Evolutionary conservation across 2,329 filamentous ascomycete species (phyloP).

Genomic region (Westerdykella ornata): DNA sequence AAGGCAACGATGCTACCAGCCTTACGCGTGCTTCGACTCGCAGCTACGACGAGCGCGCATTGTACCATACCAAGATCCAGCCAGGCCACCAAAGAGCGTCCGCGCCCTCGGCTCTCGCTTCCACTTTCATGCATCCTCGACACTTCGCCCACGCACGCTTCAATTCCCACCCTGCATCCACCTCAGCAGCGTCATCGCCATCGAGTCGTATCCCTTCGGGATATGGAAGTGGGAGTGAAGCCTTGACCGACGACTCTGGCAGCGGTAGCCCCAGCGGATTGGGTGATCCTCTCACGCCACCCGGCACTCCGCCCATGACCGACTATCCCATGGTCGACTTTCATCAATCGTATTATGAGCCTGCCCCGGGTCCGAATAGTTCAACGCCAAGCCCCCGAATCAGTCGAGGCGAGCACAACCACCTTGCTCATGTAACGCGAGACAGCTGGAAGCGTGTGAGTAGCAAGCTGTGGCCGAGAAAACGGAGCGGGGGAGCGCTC

Average conservation of each 20-base stretch:
- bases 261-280: conserved; percentile 45
- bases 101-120: conserved; percentile 35
- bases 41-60: conserved; percentile 38
- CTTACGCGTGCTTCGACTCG: conserved; percentile 35
- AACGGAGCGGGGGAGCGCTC: conserved; percentile 33
- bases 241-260: conserved; percentile 58
- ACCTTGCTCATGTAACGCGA: conserved; percentile 31
- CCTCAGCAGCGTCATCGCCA: conserved; percentile 26
- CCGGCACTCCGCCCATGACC: conserved; percentile 65
- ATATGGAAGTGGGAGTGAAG: conserved; percentile 40
- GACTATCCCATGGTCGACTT: conserved; percentile 43
- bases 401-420: conserved; percentile 34
- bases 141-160: conserved; percentile 34
- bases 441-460: conserved; percentile 39
- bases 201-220: conserved; percentile 24
- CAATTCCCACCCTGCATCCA: conserved; percentile 29
- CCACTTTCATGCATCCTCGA: conserved; percentile 33
- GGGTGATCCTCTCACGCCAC: conserved; percentile 64
- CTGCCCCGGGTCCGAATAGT: conserved; percentile 20
- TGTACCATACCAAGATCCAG: conserved; percentile 21
- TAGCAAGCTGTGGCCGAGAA: conserved; percentile 39
- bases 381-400: conserved; percentile 35
- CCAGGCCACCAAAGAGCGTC: conserved; percentile 36
- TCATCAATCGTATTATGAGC: conserved; percentile 32
- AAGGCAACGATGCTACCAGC: conserved; percentile 39